Base-by-base conservation (phyloP, 1,284 basidiomycete genomes). In the Cryptococcus deneoformans region DNA sequence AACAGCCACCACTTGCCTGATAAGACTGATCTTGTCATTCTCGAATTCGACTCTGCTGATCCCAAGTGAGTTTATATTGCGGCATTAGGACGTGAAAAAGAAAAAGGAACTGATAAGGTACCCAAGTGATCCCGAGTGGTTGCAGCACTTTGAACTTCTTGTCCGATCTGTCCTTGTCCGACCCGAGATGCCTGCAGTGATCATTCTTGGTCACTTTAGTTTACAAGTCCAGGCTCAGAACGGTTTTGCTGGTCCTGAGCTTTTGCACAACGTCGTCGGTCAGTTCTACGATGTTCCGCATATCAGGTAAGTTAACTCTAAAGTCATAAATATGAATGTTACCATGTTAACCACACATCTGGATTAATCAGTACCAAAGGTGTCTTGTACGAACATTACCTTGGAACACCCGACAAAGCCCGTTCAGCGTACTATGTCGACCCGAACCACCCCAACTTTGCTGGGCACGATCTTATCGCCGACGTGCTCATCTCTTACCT, bases 241-340 rank as follows among this genome's bases (percentile, higher is more conserved):
- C 67, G 92, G 92, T 1, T 94, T 89, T 70, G 85, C 85, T 5
- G 92, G 93, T 2, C 88, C 91, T 1, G 92, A 95, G 70, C 85
- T 90, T 65, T 85, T 86, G 80, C 93, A 97, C 75, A 87, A 83
- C 63, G 80, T 88, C 53, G 91, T 96, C 3, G 90, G 93, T 0
- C 91, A 94, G 72, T 96, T 92, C 79, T 97, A 97, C 79, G 93
- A 97, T 71, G 84, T 96, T 36, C 92, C 93, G 0, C 90, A 96
- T 73, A 80, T 97, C 68, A 85, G 83, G 85, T 84, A 46, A 47
- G 79, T 8, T 12, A 35, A 16, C 46, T 38, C 43, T 46, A 46
- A 14, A 38, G 24, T 42, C 37, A 54, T 8, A 35, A 12, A 37
- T n/a, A 45, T 52, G 50, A 11, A 6, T 20, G n/a, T 16, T 16